These are phyloP conservation scores for Boletus coccyginus DNA, from an alignment of 768 basidiomycete species.

Conservation along the genomic window DNA sequence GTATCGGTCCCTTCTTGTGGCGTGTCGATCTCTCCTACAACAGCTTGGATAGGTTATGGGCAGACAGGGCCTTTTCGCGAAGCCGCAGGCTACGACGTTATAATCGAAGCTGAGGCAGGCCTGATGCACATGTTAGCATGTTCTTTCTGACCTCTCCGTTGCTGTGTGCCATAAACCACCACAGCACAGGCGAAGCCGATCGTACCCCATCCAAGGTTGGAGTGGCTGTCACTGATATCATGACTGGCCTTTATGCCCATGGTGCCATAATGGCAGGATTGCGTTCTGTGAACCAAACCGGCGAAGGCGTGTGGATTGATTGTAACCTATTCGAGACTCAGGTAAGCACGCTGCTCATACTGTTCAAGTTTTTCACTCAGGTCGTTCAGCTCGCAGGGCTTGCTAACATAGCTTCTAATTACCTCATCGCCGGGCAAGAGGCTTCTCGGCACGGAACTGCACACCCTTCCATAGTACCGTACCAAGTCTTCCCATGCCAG, in stretches of 20 bases:
- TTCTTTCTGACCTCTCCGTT: conserved; percentile 8
- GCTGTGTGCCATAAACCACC: conserved; percentile 9
- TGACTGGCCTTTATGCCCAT: conserved; percentile 86
- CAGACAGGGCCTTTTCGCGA: conserved; percentile 88
- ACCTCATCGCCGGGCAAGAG: conserved; percentile 81
- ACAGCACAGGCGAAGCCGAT: conserved; percentile 83
- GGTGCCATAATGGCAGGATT: conserved; percentile 92
- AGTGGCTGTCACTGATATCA: conserved; percentile 88
- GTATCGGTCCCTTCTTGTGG: conserved; percentile 37
- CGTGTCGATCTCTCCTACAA: neutral
- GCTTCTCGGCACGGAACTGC: conserved; percentile 87
- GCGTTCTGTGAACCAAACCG: conserved; percentile 77
- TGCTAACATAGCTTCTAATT: conserved; percentile 91
- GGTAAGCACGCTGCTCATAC: conserved; percentile 37
- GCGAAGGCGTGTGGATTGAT: conserved; percentile 88
- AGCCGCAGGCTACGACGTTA: conserved; percentile 86
- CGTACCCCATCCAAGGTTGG: conserved; percentile 92
- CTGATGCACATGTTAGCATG: conserved; percentile 84
- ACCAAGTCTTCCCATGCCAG: conserved; percentile 85
- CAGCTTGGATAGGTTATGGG: conserved; percentile 55
- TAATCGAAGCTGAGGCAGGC: conserved; percentile 87
- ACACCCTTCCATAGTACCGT: conserved; percentile 92
- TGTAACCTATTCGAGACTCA: conserved; percentile 92
- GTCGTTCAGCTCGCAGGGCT: conserved; percentile 74
- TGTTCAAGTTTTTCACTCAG: neutral